These are phyloP conservation scores for Ustanciosporium gigantosporum DNA, from an alignment of 1,284 basidiomycete genomes.

Conservation along the genomic window DNA sequence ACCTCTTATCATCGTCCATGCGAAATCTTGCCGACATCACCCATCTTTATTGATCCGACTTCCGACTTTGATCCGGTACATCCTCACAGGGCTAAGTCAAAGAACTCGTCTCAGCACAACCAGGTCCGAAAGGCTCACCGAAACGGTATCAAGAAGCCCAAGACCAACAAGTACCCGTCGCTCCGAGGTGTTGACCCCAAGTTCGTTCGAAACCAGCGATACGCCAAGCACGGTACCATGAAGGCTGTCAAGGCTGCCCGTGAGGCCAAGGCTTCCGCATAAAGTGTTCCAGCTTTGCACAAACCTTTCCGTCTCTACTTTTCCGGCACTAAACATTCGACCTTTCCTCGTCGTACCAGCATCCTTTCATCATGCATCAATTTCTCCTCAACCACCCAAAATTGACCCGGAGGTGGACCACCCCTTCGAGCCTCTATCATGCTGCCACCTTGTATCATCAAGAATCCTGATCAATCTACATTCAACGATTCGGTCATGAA, in stretches of 20 bases:
- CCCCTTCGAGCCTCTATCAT: no score
- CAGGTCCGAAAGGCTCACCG: constrained; percentile 85
- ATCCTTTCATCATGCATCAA: no score
- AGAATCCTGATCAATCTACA: no score
- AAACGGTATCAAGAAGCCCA: constrained; percentile 69
- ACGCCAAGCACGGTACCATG: constrained; percentile 78
- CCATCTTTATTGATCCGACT: no score
- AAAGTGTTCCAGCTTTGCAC: constrained; percentile 3
- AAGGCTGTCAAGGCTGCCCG: constrained; percentile 61
- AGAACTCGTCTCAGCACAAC: constrained; percentile 60
- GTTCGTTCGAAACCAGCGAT: constrained; percentile 84
- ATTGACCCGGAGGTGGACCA: no score
- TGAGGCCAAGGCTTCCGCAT: constrained; percentile 39
- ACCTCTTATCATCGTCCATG: no score
- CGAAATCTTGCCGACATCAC: no score
- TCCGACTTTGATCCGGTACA: neutral
- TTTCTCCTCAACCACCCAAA: no score
- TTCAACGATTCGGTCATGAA: no score
- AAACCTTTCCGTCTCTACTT: neutral
- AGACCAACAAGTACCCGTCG: constrained; percentile 76
- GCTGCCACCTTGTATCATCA: no score
- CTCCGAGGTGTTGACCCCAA: constrained; percentile 88
- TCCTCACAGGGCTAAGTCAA: constrained; percentile 53
- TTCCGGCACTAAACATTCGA: neutral
- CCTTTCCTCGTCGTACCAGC: no score